phyloP scores from a whole-genome alignment of 306 rosid species.

The Urtica urens region DNA sequence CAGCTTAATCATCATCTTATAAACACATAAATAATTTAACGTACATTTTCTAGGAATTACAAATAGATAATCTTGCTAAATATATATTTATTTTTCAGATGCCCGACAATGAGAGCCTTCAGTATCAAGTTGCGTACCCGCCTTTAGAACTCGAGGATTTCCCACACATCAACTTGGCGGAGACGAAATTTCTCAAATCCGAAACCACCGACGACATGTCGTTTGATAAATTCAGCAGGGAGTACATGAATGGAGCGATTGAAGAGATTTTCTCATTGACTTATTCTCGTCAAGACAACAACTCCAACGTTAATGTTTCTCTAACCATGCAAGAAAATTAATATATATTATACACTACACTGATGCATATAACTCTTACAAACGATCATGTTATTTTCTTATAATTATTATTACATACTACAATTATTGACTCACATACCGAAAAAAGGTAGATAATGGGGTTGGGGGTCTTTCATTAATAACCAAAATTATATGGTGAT shows the following conservation, averaged over 20 bases:
- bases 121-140: conserved; percentile 48
- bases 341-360: conserved; percentile 5
- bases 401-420: conserved; percentile 8
- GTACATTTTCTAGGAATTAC: too few species aligned
- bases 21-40: too few species aligned
- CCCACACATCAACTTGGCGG: conserved; percentile 49
- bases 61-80: too few species aligned
- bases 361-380: conserved; percentile 2
- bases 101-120: conserved; percentile 28
- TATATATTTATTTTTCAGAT: too few species aligned
- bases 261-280: conserved; percentile 77
- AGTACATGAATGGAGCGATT: conserved; percentile 53
- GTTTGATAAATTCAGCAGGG: conserved; percentile 43
- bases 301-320: conserved; percentile 29
- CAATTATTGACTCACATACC: conserved; percentile 38
- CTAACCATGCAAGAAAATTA: conserved; percentile 41
- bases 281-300: conserved; percentile 50
- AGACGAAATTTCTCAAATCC: conserved; percentile 37
- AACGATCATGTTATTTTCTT: conserved; percentile 11
- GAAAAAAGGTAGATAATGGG: conserved; percentile 13
- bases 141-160: conserved; percentile 74
- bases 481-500: too few species aligned
- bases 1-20: conserved; percentile 3
- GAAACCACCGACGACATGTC: conserved; percentile 41
- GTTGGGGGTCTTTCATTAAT: conserved; percentile 32